Base-by-base conservation (phyloP, 805 yeast species). In the Candida silvicultrix region DNA sequence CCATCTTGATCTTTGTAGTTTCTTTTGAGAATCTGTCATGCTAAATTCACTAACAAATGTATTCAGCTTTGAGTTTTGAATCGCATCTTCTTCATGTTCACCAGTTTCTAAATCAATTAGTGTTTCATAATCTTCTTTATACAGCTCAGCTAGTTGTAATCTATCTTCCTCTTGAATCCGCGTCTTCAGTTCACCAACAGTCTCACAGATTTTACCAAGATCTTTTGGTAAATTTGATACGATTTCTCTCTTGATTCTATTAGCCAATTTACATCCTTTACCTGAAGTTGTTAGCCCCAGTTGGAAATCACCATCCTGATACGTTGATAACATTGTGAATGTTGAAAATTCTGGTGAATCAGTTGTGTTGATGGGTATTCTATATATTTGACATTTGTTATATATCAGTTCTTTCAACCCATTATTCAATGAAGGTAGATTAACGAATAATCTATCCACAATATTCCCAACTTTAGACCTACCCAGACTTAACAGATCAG, bases 261-360 rank as follows among this genome's bases (percentile, higher is more conserved):
- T 77, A 1, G 96, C 95, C 43, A 90, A 68, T 43, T 88, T 78
- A 67, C 97, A 90, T 5, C 97, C 97, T 65, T 85, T 85, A 0
- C 96, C 95, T 22, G 82, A 77, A 0, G 97, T 90, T 3, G 92
- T 80, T 10, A 90, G 78, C 1, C 96, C 95, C 44, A 90, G 54
- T 62, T 86, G 92, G 64, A 90, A 80, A 43, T 77, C 80, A 7
- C 95, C 94, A 46, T 82, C 80, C 2, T 70, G 67, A 58, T 77
- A 78, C 0, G 90, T 79, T 0, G 97, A 85, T 20, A 89, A 68
- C 45, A 89, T 63, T 1, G 92, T 78, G 61, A 90, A 90, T 0
- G 90, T 79, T 45, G 94, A 85, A 22, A 74, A 69, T 29, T 80
- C 81, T 0, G 89, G 80, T 15, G 80, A 75, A 52, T 88, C 96